Evolutionary conservation across 441 rosid species (phyloP).

Genomic region (Viola pubescens): DNA sequence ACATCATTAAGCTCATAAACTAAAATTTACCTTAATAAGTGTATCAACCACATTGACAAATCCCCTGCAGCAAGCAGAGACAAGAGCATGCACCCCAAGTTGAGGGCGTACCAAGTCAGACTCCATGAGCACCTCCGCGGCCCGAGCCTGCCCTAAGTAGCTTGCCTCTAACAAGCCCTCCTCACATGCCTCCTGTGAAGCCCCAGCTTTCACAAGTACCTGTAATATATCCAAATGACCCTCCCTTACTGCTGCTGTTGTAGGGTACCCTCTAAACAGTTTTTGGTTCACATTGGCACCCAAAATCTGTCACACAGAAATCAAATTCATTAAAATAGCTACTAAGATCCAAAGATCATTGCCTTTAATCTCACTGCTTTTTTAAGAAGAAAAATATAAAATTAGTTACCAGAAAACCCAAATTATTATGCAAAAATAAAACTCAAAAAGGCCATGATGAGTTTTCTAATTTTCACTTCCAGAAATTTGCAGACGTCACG

Average conservation of each 20-base stretch:
- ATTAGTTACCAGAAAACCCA: no score
- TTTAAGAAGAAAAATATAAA: no score
- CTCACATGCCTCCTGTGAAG: constrained; percentile 90
- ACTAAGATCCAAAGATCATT: no score
- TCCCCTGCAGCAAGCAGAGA: constrained; percentile 78
- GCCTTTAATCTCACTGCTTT: no score
- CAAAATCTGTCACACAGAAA: constrained; percentile 40
- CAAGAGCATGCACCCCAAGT: constrained; percentile 78
- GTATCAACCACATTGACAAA: constrained; percentile 62
- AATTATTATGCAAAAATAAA: no score
- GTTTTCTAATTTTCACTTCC: no score
- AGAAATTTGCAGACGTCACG: no score
- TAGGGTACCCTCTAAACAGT: constrained; percentile 79
- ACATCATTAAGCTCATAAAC: no score
- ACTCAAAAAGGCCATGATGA: no score
- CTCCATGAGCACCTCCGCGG: constrained; percentile 60
- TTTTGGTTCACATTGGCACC: constrained; percentile 93
- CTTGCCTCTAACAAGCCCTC: constrained; percentile 82
- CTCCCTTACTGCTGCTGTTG: constrained; percentile 84
- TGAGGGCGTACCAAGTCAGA: constrained; percentile 82
- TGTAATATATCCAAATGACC: constrained; percentile 69
- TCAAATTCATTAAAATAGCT: no score
- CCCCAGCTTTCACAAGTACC: constrained; percentile 72
- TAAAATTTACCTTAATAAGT: constrained; percentile 50
- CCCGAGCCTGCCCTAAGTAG: constrained; percentile 57